Conservation (phyloP, 2,329 filamentous ascomycete genomes). For the Chaetoscypha palmicola region DNA sequence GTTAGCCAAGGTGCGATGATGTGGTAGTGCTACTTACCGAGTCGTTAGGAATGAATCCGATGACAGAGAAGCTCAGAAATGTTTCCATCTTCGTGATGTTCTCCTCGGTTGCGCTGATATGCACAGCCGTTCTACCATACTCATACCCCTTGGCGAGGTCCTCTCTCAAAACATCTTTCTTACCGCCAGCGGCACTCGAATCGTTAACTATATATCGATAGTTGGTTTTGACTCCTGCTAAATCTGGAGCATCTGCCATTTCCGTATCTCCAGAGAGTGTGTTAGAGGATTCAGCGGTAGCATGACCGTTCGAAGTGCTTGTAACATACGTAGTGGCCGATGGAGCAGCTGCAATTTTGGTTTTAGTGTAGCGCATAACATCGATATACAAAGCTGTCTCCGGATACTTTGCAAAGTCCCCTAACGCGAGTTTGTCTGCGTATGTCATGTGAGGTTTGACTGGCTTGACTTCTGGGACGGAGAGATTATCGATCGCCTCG, state of each 20-base stretch:
- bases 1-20: no score
- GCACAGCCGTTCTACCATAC: constrained; percentile 87
- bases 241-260: constrained; percentile 36
- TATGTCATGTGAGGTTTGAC: constrained; percentile 72
- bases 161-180: constrained; percentile 73
- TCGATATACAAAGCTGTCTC: constrained; percentile 72
- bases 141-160: constrained; percentile 88
- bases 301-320: constrained; percentile 36
- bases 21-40: constrained; percentile 42
- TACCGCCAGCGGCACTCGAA: constrained; percentile 65
- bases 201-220: constrained; percentile 78
- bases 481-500: constrained; percentile 75
- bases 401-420: constrained; percentile 61
- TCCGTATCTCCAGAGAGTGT: constrained; percentile 39
- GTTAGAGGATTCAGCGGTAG: constrained; percentile 44
- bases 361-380: constrained; percentile 86
- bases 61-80: constrained; percentile 64
- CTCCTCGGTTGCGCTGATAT: constrained; percentile 78
- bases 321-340: constrained; percentile 71
- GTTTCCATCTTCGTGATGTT: constrained; percentile 87
- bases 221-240: constrained; percentile 68
- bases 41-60: constrained; percentile 75
- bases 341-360: constrained; percentile 66
- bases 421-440: constrained; percentile 72
- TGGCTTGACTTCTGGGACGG: constrained; percentile 68